Evolutionary conservation across 257 asterid genomes (phyloP), one percentile per base, ranked within the genome.

Genomic region (Solanum pimpinellifolium): DNA sequence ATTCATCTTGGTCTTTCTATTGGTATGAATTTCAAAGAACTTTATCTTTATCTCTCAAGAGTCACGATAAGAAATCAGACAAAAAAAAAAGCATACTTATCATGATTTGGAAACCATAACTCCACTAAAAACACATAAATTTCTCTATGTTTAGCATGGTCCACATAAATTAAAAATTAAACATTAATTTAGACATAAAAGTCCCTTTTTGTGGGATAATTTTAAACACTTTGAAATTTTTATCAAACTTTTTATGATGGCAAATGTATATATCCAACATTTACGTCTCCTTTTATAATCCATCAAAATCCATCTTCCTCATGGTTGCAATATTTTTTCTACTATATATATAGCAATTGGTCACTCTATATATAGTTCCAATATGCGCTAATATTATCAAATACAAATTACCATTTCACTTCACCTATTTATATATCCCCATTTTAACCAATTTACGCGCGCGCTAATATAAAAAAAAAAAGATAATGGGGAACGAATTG

Each of bases 401-500:
- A 37, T 21, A 70, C 25, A 33, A 31, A 35, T 72, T 27, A 18
- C 77, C 77, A 31, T 68, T 68, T 59, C 77, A 70, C 47, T 73
- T 73, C 80, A 73, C 47, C 29, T 20, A 73, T 35, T 35, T 20
- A 11, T 74, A 70, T 16, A 69, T 27, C 21, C 3, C 4, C 10
- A 11, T 31, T 31, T 35, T 1, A 6, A 4, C 35, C 25, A 31
- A 9, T 73, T 12, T 10, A 23, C 1, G 7, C 2, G 29, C 29
- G 15, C 15, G 70, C n/a, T 62, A 27, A 85, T 76, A 35, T 2
- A 2, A 66, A 87, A 62, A 68, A 68, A 68, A 83, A 52, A 68
- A 33, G 23, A 74, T 60, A 10, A 89, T 92, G 95, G 94, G 52
- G 87, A 89, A 89, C 11, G 92, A 88, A 89, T 62, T 90, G 62